Conservation (phyloP, 305 asterid genomes). For the Fraxinus velutina region DNA sequence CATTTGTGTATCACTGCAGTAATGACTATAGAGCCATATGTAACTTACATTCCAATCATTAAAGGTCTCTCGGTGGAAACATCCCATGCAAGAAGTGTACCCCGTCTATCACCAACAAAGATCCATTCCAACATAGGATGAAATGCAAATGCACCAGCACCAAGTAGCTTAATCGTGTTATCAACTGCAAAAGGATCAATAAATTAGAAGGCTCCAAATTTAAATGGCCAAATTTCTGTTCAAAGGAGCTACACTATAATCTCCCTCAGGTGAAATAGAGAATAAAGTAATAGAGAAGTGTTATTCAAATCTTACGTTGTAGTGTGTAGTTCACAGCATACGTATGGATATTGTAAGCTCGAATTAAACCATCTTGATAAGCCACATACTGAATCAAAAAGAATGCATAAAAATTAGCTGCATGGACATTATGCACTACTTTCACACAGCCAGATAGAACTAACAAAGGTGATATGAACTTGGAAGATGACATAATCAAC, state of each 20-base stretch:
- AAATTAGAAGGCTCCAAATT: constrained; percentile 21
- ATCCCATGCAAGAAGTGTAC: constrained; percentile 99
- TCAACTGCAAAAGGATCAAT: constrained; percentile 62
- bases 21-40: constrained; percentile 6
- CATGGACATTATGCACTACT: constrained; percentile 15
- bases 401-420: constrained; percentile 28
- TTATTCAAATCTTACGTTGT: constrained; percentile 64
- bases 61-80: constrained; percentile 97
- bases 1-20: background rate
- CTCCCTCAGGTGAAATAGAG: constrained; percentile 19
- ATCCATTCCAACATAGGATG: constrained; percentile 97
- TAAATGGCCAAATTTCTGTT: constrained; percentile 17
- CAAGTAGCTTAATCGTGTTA: constrained; percentile 90
- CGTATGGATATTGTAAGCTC: constrained; percentile 92
- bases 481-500: constrained; percentile 22
- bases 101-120: constrained; percentile 97
- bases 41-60: constrained; percentile 98
- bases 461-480: constrained; percentile 8
- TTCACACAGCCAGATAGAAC: constrained; percentile 15
- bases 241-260: constrained; percentile 19
- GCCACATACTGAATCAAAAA: constrained; percentile 81
- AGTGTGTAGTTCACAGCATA: constrained; percentile 94
- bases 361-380: constrained; percentile 91
- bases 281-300: constrained; percentile 21
- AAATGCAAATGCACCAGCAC: constrained; percentile 98